These are phyloP conservation scores for Lasiosphaeria ovina DNA, from an alignment of 495 filamentous ascomycete species.

Conservation along the genomic window DNA sequence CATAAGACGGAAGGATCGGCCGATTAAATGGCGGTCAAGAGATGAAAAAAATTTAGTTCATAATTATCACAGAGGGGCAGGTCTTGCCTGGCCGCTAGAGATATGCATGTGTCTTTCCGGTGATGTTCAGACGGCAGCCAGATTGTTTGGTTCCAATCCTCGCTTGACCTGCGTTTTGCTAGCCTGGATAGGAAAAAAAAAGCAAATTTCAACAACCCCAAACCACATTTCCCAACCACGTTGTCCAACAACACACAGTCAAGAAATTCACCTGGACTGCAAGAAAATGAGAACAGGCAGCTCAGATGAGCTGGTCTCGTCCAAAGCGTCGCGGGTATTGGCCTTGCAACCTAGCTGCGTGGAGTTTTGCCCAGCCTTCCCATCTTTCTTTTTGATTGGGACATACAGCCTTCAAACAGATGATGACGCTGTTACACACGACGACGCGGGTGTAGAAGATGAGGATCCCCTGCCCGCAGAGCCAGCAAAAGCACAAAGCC, in stretches of 20 bases:
- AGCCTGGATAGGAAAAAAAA: conserved; percentile 15
- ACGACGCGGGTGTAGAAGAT: conserved; percentile 34
- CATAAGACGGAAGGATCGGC: too few relatives aligned
- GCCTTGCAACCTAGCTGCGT: conserved; percentile 78
- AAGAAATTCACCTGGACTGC: background rate
- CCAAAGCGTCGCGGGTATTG: conserved; percentile 43
- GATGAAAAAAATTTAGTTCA: too few relatives aligned
- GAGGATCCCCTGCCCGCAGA: conserved; percentile 5
- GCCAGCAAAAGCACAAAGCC: conserved; percentile 47
- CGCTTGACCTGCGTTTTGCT: background rate
- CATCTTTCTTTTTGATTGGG: conserved; percentile 73
- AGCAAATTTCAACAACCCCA: conserved; percentile 2
- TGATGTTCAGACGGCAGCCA: background rate
- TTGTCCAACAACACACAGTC: background rate
- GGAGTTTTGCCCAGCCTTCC: conserved; percentile 67
- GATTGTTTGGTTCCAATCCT: conserved; percentile 8
- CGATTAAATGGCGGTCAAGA: too few relatives aligned
- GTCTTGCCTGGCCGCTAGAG: too few relatives aligned
- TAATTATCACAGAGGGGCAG: too few relatives aligned
- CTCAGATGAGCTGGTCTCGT: conserved; percentile 23
- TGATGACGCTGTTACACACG: conserved; percentile 23
- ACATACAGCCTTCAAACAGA: conserved; percentile 75
- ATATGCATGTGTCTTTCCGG: background rate
- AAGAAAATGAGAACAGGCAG: conserved; percentile 4
- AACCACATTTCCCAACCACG: background rate